Conservation (phyloP, 805 yeast species). For the Wickerhamomyces ciferrii region DNA sequence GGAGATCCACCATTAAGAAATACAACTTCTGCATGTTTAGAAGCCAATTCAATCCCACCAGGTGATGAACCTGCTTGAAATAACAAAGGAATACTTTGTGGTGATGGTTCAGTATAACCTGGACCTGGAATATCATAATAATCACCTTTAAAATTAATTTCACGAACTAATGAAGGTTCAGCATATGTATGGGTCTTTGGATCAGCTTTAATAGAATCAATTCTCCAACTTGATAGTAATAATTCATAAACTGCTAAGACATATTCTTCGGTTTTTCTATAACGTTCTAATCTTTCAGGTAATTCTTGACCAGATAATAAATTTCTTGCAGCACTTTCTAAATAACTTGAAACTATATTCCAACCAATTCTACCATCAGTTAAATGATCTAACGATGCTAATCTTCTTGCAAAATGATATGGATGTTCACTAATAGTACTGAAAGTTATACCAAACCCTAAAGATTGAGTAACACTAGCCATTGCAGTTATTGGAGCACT, state of each 20-base stretch:
- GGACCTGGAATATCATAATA: too few species aligned
- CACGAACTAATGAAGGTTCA: too few species aligned
- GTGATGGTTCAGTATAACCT: too few species aligned
- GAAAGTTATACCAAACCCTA: conserved; percentile 31
- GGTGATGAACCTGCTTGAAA: too few species aligned
- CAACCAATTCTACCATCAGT: conserved; percentile 38
- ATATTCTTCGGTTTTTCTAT: conserved; percentile 33
- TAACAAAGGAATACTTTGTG: too few species aligned
- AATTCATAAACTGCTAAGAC: conserved; percentile 30
- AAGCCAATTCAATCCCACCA: too few species aligned
- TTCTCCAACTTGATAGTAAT: conserved; percentile 32
- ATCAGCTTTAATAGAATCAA: conserved; percentile 9
- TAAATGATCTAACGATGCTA: conserved; percentile 35
- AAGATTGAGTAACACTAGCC: conserved; percentile 33
- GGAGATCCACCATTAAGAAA: conserved; percentile 12
- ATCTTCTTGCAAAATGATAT: conserved; percentile 31
- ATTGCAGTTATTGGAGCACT: conserved; percentile 33
- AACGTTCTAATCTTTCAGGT: conserved; percentile 32
- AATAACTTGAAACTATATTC: conserved; percentile 36
- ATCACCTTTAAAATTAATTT: too few species aligned
- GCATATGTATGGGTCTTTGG: too few species aligned
- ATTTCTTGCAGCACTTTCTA: conserved; percentile 33
- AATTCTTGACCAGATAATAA: conserved; percentile 26
- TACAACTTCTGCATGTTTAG: too few species aligned
- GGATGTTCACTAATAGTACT: conserved; percentile 37